Conservation (phyloP, 2,329 filamentous ascomycete species). For the Cytospora paraplurivora region DNA sequence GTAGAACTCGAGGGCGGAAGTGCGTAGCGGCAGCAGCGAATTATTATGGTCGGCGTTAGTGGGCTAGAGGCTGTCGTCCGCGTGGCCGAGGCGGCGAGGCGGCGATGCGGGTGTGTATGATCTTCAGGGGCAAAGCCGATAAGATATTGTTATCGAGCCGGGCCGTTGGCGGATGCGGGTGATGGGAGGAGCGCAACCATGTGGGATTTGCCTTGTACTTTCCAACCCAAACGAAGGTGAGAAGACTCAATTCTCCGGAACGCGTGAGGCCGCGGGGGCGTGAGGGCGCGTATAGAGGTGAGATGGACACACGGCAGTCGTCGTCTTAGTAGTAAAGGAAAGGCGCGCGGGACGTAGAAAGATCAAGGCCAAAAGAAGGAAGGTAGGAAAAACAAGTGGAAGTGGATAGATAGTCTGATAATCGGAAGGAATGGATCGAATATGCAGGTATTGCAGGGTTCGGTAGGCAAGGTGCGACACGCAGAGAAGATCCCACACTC, state of each 20-base stretch:
- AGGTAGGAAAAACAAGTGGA: neutral
- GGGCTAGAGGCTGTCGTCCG: slow-evolving; percentile 1
- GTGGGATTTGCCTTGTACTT: slow-evolving; percentile 11
- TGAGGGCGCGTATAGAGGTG: neutral
- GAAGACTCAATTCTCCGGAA: neutral
- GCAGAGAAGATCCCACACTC: neutral
- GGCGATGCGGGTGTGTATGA: slow-evolving; percentile 14
- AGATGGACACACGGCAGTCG: neutral
- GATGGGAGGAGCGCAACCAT: slow-evolving; percentile 24
- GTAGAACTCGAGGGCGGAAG: neutral
- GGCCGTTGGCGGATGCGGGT: slow-evolving; percentile 23
- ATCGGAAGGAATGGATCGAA: neutral
- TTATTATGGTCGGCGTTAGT: slow-evolving; percentile 4
- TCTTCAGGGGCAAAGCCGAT: slow-evolving; percentile 22
- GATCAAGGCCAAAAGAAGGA: slow-evolving; percentile 1
- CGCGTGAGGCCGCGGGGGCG: neutral
- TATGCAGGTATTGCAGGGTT: neutral
- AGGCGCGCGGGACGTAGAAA: neutral
- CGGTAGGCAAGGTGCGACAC: neutral
- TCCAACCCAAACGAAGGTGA: slow-evolving; percentile 4
- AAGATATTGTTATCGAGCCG: slow-evolving; percentile 14
- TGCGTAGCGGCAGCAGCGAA: slow-evolving; percentile 4
- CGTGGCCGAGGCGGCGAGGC: slow-evolving; percentile 12
- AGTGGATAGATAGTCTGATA: neutral
- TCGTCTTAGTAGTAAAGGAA: neutral